Evolutionary conservation across 2,329 filamentous ascomycete species (phyloP).

Genomic region (Fusarium sp.): DNA sequence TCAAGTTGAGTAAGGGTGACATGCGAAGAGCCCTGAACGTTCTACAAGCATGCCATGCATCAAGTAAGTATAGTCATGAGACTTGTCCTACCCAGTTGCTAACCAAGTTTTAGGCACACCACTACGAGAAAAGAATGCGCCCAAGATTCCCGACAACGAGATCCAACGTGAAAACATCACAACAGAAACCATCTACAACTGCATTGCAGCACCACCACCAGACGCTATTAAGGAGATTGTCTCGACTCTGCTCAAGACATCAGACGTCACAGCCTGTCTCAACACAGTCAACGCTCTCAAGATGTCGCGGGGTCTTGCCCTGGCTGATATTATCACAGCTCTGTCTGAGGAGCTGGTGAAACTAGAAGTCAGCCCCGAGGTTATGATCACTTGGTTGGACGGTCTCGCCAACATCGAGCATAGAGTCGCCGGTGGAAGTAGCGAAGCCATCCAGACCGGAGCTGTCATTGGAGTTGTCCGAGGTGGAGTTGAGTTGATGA

Average conservation of each 20-base stretch:
- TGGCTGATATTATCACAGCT: conserved; percentile 93
- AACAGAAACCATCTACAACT: conserved; percentile 95
- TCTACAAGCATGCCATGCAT: conserved; percentile 94
- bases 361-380: conserved; percentile 85
- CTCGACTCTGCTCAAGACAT: conserved; percentile 82
- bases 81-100: not conserved
- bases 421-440: conserved; percentile 85
- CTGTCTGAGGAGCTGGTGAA: conserved; percentile 84
- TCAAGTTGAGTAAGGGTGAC: conserved; percentile 90
- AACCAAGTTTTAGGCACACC: conserved; percentile 67
- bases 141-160: conserved; percentile 70
- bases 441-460: conserved; percentile 89
- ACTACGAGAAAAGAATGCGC: conserved; percentile 68
- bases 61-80: conserved; percentile 66
- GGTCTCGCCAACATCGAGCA: conserved; percentile 94
- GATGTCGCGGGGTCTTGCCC: conserved; percentile 81
- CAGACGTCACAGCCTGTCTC: conserved; percentile 89
- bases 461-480: conserved; percentile 90
- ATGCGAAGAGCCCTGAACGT: conserved; percentile 97
- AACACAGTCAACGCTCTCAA: conserved; percentile 91
- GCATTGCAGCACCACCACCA: conserved; percentile 94
- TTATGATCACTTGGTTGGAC: conserved; percentile 90
- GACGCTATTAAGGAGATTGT: conserved; percentile 87
- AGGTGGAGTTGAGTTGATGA: conserved; percentile 81
- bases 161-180: conserved; percentile 82